phyloP scores from a whole-genome alignment of 768 basidiomycete genomes.

The Tulasnella sp. region DNA sequence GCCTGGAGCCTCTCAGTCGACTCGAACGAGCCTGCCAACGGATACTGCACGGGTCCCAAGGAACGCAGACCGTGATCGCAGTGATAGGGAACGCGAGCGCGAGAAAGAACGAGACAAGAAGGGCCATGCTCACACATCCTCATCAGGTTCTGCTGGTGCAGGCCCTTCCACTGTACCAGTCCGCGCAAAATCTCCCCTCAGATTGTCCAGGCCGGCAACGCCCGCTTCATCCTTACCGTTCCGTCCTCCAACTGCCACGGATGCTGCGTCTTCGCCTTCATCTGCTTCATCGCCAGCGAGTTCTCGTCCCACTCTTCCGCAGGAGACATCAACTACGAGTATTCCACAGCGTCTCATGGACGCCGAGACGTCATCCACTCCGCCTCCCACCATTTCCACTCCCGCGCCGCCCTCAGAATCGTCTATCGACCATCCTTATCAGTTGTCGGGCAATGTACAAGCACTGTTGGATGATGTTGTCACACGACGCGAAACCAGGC shows the following conservation, averaged over 20 bases:
- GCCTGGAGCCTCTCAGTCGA: neutral
- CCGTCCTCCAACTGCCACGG: conserved; percentile 26
- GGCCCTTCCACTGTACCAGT: neutral
- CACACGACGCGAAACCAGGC: conserved; percentile 55
- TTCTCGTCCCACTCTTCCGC: conserved; percentile 41
- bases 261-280: neutral
- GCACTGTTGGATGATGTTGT: conserved; percentile 79
- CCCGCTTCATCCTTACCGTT: conserved; percentile 30
- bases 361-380: neutral
- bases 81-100: neutral
- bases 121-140: conserved; percentile 12
- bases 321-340: neutral
- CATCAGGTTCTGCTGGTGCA: conserved; percentile 9
- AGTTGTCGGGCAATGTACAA: conserved; percentile 79
- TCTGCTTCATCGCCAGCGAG: conserved; percentile 4
- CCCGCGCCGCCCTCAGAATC: conserved; percentile 36
- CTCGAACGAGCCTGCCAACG: neutral
- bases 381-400: conserved; percentile 18
- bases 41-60: neutral
- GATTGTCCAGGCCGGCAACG: conserved; percentile 32
- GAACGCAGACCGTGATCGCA: neutral
- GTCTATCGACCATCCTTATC: conserved; percentile 55
- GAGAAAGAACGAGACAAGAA: conserved; percentile 6
- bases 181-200: neutral
- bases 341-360: conserved; percentile 38